Evolutionary conservation across 176 grass and related monocot species (phyloP), one percentile per base, ranked within the genome.

Genomic region (Phyllostachys edulis): DNA sequence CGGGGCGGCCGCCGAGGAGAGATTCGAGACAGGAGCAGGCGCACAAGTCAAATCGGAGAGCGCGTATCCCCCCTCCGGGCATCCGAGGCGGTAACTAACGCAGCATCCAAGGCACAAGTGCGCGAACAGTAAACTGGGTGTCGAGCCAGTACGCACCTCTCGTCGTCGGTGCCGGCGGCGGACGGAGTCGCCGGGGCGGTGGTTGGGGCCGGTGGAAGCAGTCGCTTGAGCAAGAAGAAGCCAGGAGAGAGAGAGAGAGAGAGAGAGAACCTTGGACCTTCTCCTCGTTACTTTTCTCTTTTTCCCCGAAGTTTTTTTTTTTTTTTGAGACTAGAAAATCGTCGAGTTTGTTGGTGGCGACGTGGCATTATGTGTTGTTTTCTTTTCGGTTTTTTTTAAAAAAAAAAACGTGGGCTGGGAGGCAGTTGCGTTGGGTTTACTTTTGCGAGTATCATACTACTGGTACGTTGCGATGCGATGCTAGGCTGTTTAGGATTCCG

Each of bases 331-430:
- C 29, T 36, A 52, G 20, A 40, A 82, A 62, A 39, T 26, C 44
- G 81, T 9, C 18, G 39, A 55, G 79, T 57, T 11, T 81, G 47
- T 54, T 55, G 50, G 50, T n/a, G 80, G 68, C 44, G 56, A 74
- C 27, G 56, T 74, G 81, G 70, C 81, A 24, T 2, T 36, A 13
- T 32, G 68, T 7, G 56, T 20, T 20, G 57, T 61, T 52, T 64
- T 0, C 57, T 64, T 41, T 66, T 55, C 49, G 15, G 29, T 55
- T 75, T 73, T 68, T 63, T 1, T 29, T 29, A 1, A 29, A 29
- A 34, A 34, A 34, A 34, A 34, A 7, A 71, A 16, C 56, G 81
- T 83, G 69, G 51, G 67, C 7, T 17, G 6, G 15, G 23, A 0
- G 79, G 23, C 5, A 7, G 39, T 41, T 41, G 67, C 63, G 68